These are phyloP conservation scores for Phytophthora rubi DNA, from an alignment of 352 stramenopile species.

Conservation along the genomic window DNA sequence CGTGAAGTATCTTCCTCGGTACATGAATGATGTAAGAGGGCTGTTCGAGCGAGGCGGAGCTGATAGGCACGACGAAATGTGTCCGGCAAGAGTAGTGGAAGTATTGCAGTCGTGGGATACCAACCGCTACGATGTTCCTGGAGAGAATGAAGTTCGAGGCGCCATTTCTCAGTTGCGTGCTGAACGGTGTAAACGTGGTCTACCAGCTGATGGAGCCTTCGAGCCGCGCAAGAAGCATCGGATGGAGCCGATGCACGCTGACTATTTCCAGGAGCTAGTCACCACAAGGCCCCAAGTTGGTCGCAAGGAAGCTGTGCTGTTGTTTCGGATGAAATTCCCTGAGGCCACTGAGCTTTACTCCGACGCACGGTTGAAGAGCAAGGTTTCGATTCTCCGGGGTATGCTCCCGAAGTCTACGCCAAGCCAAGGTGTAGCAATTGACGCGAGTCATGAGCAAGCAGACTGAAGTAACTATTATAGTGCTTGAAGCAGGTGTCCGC, in stretches of 20 bases:
- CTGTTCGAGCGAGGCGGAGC: constrained; percentile 3
- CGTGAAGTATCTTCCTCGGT: not conserved
- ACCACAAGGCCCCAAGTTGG: not conserved
- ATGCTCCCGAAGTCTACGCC: not conserved
- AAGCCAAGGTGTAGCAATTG: not conserved
- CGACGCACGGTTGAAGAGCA: constrained; percentile 4
- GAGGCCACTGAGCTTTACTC: constrained; percentile 1
- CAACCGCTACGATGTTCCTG: constrained; percentile 7
- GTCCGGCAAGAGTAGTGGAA: constrained; percentile 4
- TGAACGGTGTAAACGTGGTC: not conserved
- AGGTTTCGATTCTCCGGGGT: not conserved
- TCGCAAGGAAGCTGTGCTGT: not conserved
- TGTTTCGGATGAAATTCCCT: constrained; percentile 5
- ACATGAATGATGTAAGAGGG: not conserved
- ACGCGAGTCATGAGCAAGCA: not conserved
- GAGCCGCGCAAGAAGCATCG: constrained; percentile 2
- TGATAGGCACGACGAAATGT: constrained; percentile 6
- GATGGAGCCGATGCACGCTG: not conserved
- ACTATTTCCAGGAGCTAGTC: constrained; percentile 1
- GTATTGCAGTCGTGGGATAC: not conserved
- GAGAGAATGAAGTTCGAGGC: constrained; percentile 5
- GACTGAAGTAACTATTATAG: not conserved
- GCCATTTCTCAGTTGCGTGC: not conserved
- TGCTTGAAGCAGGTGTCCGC: not conserved
- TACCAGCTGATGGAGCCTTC: not conserved